These are phyloP conservation scores for Rhizophora mangle DNA, from an alignment of 345 rosid species.

Conservation along the genomic window DNA sequence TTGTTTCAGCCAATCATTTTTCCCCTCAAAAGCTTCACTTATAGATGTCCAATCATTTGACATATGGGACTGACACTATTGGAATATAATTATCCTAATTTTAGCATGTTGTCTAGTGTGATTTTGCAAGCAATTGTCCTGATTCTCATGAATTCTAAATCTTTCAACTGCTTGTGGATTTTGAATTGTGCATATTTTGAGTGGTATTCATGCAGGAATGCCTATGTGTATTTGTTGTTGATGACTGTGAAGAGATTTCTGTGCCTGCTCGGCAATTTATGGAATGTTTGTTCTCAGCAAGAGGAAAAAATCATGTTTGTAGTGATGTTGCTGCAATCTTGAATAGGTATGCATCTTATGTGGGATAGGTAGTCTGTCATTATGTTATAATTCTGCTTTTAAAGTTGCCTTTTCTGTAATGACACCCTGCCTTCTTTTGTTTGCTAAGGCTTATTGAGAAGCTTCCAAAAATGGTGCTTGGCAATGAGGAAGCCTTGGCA, in stretches of 20 bases:
- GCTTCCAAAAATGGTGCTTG: constrained; percentile 82
- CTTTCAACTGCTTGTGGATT: not conserved
- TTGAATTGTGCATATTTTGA: constrained; percentile 14
- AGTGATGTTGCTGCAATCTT: constrained; percentile 58
- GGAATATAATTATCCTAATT: no score
- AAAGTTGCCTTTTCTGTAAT: constrained; percentile 4
- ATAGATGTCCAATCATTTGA: no score
- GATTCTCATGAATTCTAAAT: not conserved
- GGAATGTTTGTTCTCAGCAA: constrained; percentile 44
- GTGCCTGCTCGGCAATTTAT: constrained; percentile 62
- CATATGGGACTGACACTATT: no score
- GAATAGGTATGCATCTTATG: constrained; percentile 50
- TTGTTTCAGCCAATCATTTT: no score
- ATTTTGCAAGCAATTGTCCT: no score
- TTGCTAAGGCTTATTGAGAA: constrained; percentile 64
- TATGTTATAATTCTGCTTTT: constrained; percentile 9
- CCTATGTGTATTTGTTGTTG: constrained; percentile 67
- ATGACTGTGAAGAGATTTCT: constrained; percentile 70
- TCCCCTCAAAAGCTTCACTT: no score
- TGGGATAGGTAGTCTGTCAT: constrained; percentile 11
- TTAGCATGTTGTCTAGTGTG: no score
- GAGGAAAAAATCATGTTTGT: constrained; percentile 37
- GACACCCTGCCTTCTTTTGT: constrained; percentile 10
- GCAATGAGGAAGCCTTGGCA: constrained; percentile 65
- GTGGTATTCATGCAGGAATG: constrained; percentile 68